Base-by-base conservation (phyloP, 1,284 basidiomycete genomes). In the Marasmius oreades region DNA sequence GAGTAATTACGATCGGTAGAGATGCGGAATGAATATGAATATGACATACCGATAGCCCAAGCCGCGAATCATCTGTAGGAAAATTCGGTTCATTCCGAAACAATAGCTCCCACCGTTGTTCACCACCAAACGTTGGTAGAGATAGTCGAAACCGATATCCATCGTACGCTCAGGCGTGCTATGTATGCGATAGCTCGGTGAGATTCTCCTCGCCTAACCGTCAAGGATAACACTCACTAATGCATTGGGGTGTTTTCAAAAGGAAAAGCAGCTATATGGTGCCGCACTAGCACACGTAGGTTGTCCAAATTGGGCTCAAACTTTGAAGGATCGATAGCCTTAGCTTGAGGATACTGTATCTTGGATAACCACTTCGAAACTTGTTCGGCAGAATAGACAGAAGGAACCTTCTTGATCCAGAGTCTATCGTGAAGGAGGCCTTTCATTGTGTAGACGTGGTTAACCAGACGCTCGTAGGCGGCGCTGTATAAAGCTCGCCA, bases 161-260 rank as follows among this genome's bases (percentile, higher is more conserved):
- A 74, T 67, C 11, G 53, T 45, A 53, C 73, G 71, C 16, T 64
- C 61, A 18, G 63, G 51, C 1, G 68, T 64, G 53, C 72, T 74
- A 26, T 1, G 16, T 23, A 14, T n/a, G n/a, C 45, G 14, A 24
- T 10, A 31, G 28, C 28, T 12, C 11, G 11, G 5, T 45, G 20
- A 45, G 11, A 20, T 18, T 45, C 20, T 23, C 12, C 5, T 24
- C 20, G 20, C 8, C 5, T 11, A 5, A 23, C 5, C 3, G 44
- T 18, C 6, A 1, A 16, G 2, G 33, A 33, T 20, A 43, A 22
- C 14, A 64, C 70, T 61, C 59, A 74, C 73, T 73, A 74, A 50
- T 75, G 73, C 69, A 74, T 71, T 14, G 62, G 62, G 0, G 68
- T 72, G 52, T 73, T 73, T 53, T 75, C 72, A 51, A 70, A 75